Conservation (phyloP, 345 rosid species). For the Euphorbia pulcherrima region DNA sequence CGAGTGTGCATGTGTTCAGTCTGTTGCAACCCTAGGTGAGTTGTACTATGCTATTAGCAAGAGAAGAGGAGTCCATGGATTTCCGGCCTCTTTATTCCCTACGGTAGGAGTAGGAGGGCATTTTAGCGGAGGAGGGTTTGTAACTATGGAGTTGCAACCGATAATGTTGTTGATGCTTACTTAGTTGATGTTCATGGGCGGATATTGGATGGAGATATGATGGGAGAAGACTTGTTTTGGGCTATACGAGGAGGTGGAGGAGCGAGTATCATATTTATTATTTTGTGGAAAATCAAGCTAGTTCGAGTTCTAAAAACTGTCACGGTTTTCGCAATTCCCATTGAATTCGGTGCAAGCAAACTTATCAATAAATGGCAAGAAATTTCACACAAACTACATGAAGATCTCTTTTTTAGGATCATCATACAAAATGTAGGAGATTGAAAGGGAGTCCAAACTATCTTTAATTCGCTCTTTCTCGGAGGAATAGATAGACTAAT, state of each 20-base stretch:
- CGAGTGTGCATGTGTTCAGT: constrained; percentile 22
- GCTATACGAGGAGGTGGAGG: constrained; percentile 31
- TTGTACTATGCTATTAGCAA: constrained; percentile 21
- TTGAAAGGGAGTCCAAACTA: not conserved
- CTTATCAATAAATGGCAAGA: constrained; percentile 23
- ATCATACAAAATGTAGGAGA: constrained; percentile 14
- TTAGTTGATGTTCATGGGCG: constrained; percentile 21
- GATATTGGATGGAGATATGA: constrained; percentile 13
- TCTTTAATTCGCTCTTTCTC: constrained; percentile 19
- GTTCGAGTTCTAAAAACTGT: constrained; percentile 16
- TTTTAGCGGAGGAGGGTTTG: constrained; percentile 23
- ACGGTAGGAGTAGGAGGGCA: constrained; percentile 27
- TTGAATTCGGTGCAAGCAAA: constrained; percentile 16
- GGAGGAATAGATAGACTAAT: constrained; percentile 5
- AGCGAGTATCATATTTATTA: constrained; percentile 21
- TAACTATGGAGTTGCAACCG: constrained; percentile 23
- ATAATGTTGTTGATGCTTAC: constrained; percentile 20
- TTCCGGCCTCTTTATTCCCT: constrained; percentile 26
- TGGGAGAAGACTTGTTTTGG: constrained; percentile 30
- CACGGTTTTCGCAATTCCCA: constrained; percentile 8
- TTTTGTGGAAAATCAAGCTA: constrained; percentile 22
- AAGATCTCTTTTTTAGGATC: constrained; percentile 23
- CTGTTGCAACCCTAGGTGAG: constrained; percentile 25
- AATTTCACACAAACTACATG: constrained; percentile 10
- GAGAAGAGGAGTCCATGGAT: constrained; percentile 19